Evolutionary conservation across 202 grass and related monocot species (phyloP), one percentile per base, ranked within the genome.

Genomic region (Thinopyrum obtusiflorum): DNA sequence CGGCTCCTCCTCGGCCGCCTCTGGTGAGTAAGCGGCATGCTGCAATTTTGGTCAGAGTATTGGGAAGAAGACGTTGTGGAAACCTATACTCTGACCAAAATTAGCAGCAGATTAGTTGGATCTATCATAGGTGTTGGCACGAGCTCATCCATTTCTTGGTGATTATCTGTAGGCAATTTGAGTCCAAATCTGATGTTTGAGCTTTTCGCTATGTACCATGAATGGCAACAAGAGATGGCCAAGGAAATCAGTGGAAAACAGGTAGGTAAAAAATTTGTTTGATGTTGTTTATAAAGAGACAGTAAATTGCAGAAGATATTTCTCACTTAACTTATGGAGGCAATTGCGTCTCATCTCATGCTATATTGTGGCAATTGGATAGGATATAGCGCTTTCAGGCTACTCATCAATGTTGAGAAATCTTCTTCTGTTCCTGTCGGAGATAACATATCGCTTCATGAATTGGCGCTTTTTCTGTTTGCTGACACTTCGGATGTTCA

Each of bases 191-290:
- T 97, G 74, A 83, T 94, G 68, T 87, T 91, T 61, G 90, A 97
- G 81, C 92, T 99, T 78, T 99, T 97, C 39, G 88, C 88, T 1
- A 79, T 97, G 86, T 93, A 90, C 59, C 89, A 87, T 9, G 86
- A 99, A 87, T 94, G 88, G 92, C 93, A 99, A 85, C 90, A 97
- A 84, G 90, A 94, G 61, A 92, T 91, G 84, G 85, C 87, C 65
- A 97, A 94, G 80, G 87, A 94, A 85, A 99, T 94, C 55, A 90
- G 90, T 76, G 80, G 76, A 82, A 93, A 72, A 27, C 93, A 94
- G 88, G 93, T 98, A 72, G 2, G 42, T 37, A 80, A 36, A 69
- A 73, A 79, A 14, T 57, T 64, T 84, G 36, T 80, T 81, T 70
- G 31, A 62, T 78, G 53, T 25, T 77, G 18, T 57, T 57, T 35